Evolutionary conservation across 192 early-diverging fungal genomes (phyloP), one percentile per base, ranked within the genome.

Genomic region (Polychytrium aggregatum): DNA sequence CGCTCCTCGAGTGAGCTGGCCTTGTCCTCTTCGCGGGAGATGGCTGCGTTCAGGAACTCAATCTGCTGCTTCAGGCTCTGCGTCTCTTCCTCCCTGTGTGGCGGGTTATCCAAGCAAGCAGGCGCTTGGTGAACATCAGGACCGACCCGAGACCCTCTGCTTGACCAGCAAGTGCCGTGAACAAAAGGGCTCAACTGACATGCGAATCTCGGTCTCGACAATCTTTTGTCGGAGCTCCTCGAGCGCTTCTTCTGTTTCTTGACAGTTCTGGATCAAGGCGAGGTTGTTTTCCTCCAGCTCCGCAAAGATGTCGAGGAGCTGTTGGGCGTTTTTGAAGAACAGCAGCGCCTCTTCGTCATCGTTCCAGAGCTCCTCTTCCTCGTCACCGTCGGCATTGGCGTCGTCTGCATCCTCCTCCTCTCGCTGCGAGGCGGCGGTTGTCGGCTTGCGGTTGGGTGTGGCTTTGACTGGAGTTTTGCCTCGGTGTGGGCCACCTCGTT

Each of bases 201-300:
- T 78, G 21, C 58, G 52, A 18, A 50, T 52, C 41, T 63, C 66
- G 13, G 75, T 74, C 44, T 78, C 75, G 20, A 57, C 38, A 38
- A 78, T 78, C 57, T 70, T 67, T 18, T 56, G 54, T 46, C 56
- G 68, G 20, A 78, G 48, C 48, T 75, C 72, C 43, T 75, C 76
- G 9, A 78, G 50, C 21, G 76, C 70, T 45, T 74, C 76, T 41
- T 78, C 76, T 14, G 72, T 75, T 55, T 78, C 76, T 55, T 78
- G 76, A 41, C 69, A 78, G 45, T 70, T 75, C 41, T 78, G 76
- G 40, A 78, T 78, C 30, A 78, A 36, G 43, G 68, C 64, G 22
- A 78, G 47, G 41, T 78, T 78, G 53, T 72, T 78, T 46, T 78
- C 76, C 47, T 78, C 76, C 26, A 78, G 63, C 57, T 78, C 76